Percentiles rank a stretch among this genome's conserved stretches.
Evolutionary conservation across 257 asterid species (phyloP).

Genomic region (Gentiana straminea): DNA sequence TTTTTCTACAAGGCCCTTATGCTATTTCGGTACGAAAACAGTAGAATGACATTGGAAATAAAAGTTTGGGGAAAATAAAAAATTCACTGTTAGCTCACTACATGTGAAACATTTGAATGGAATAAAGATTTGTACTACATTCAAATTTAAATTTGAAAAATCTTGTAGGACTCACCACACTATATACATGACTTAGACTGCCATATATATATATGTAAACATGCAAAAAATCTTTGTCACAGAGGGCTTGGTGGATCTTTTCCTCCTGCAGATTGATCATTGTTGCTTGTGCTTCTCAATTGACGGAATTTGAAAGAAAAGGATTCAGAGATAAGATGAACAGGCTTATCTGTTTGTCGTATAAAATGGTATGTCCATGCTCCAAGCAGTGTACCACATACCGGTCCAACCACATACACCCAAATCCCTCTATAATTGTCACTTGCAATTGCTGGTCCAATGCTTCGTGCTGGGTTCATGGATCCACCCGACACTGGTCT

Average conservation of each 20-base stretch:
- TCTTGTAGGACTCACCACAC: too few relatives aligned
- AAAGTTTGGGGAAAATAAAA: too few relatives aligned
- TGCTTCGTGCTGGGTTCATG: slow-evolving; percentile 74
- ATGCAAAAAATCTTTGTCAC: slow-evolving; percentile 3
- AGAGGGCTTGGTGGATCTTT: slow-evolving; percentile 18
- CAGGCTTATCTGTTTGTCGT: slow-evolving; percentile 42
- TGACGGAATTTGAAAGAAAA: slow-evolving; percentile 37
- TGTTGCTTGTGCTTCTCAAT: slow-evolving; percentile 43
- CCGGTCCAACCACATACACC: slow-evolving; percentile 65
- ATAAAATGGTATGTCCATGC: slow-evolving; percentile 62
- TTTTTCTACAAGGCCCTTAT: too few relatives aligned
- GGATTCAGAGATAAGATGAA: slow-evolving; percentile 22
- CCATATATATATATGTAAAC: too few relatives aligned
- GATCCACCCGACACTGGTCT: slow-evolving; percentile 91
- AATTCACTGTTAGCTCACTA: too few relatives aligned
- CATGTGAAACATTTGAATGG: too few relatives aligned
- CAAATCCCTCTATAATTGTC: slow-evolving; percentile 48
- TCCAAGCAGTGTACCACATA: slow-evolving; percentile 56
- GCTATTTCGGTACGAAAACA: too few relatives aligned
- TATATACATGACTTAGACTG: too few relatives aligned
- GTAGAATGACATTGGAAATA: too few relatives aligned
- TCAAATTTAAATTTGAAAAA: too few relatives aligned
- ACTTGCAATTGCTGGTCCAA: slow-evolving; percentile 89
- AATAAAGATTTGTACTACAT: too few relatives aligned
- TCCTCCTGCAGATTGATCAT: slow-evolving; percentile 7